A percentile compares a stretch with the other conserved stretches of the same genome.
phyloP scores from a whole-genome alignment of 352 stramenopile species.

The Globisporangium recalcitrans region DNA sequence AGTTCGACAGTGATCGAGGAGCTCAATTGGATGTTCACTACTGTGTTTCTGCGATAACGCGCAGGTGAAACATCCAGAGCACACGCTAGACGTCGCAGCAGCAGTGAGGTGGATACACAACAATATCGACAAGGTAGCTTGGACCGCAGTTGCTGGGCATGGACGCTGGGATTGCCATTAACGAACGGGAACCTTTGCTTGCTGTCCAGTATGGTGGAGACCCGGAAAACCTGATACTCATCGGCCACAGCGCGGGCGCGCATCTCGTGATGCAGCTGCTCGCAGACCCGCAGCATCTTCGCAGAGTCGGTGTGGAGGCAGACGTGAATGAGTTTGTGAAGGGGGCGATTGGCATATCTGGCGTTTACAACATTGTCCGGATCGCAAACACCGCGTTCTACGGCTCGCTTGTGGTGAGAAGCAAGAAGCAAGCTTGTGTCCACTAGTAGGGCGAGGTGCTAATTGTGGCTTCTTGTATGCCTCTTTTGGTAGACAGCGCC shows the following conservation, averaged over 20 bases:
- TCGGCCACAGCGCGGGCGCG: conserved; percentile 76
- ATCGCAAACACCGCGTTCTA: conserved; percentile 73
- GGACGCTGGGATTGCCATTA: background rate
- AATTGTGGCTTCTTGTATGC: background rate
- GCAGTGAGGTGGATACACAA: conserved; percentile 58
- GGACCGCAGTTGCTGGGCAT: too few relatives aligned
- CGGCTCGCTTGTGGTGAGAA: conserved; percentile 39
- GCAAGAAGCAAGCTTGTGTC: too few relatives aligned
- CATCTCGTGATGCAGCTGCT: conserved; percentile 73
- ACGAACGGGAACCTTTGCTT: background rate
- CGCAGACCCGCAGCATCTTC: conserved; percentile 47
- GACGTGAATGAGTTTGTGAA: conserved; percentile 34
- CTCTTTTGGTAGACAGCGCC: conserved; percentile 31
- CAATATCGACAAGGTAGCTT: conserved; percentile 73
- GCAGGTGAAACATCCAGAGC: conserved; percentile 52
- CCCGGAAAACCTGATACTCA: conserved; percentile 43
- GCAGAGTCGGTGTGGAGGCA: conserved; percentile 27
- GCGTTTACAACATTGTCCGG: conserved; percentile 83
- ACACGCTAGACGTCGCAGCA: conserved; percentile 55
- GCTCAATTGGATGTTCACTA: background rate
- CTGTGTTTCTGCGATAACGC: background rate
- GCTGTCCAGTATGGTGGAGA: conserved; percentile 63
- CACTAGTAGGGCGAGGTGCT: too few relatives aligned
- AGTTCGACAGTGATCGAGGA: background rate
- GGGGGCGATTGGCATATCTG: conserved; percentile 68